Evolutionary conservation across 345 rosid genomes (phyloP).

Genomic region (Pistacia atlantica): DNA sequence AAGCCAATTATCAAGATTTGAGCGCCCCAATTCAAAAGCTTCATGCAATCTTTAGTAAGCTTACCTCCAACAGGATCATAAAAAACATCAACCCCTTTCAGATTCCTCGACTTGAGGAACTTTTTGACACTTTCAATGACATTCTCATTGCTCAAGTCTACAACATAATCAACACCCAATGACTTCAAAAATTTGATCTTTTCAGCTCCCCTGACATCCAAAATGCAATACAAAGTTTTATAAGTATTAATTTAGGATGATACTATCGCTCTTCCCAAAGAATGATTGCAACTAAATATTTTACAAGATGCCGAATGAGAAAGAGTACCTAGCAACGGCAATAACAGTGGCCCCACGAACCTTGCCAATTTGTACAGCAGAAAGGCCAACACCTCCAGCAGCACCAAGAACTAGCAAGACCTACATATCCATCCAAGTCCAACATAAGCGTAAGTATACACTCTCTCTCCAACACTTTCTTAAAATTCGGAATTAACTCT

Average conservation of each 20-base stretch:
- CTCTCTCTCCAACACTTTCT: neutral
- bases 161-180: slow-evolving; percentile 81
- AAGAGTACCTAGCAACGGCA: slow-evolving; percentile 75
- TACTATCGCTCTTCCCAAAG: neutral
- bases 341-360: slow-evolving; percentile 79
- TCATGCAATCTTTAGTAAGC: slow-evolving; percentile 69
- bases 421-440: slow-evolving; percentile 30
- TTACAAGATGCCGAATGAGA: neutral
- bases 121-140: slow-evolving; percentile 68
- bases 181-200: slow-evolving; percentile 74
- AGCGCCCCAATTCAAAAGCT: slow-evolving; percentile 93
- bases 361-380: slow-evolving; percentile 95
- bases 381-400: slow-evolving; percentile 96
- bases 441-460: neutral
- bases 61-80: slow-evolving; percentile 95
- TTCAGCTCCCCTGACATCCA: slow-evolving; percentile 59
- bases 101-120: slow-evolving; percentile 71
- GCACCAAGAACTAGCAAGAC: slow-evolving; percentile 93
- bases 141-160: slow-evolving; percentile 65
- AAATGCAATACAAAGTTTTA: neutral
- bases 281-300: neutral
- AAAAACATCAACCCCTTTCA: slow-evolving; percentile 81
- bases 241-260: neutral
- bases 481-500: too few relatives aligned
- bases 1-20: slow-evolving; percentile 88